Conservation (phyloP, 116 monocot genomes). For the Trichopus zeylanicus region DNA sequence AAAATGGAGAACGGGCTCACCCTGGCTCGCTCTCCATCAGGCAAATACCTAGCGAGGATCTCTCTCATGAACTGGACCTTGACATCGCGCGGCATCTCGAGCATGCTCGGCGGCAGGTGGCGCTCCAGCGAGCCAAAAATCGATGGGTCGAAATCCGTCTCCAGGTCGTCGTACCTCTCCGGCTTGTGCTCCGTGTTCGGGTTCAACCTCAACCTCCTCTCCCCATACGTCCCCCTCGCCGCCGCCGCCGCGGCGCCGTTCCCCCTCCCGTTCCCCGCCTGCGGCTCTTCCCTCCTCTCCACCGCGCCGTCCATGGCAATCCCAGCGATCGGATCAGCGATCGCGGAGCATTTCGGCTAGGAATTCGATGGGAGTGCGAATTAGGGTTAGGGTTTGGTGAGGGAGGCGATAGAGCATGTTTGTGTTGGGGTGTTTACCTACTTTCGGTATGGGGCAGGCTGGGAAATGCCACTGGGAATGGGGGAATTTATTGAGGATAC, state of each 20-base stretch:
- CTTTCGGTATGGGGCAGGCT: too few relatives aligned
- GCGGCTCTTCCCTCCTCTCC: slow-evolving; percentile 30
- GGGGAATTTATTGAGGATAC: too few relatives aligned
- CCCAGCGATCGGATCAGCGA: not conserved
- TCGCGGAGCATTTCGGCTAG: not conserved
- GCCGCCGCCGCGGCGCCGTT: slow-evolving; percentile 18
- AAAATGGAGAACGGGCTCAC: slow-evolving; percentile 19
- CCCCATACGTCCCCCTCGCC: slow-evolving; percentile 35
- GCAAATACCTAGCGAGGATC: slow-evolving; percentile 71
- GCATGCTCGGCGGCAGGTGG: slow-evolving; percentile 89
- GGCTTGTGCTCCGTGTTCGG: slow-evolving; percentile 85
- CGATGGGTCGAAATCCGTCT: slow-evolving; percentile 51
- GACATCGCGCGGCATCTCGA: slow-evolving; percentile 48
- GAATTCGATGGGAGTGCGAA: too few relatives aligned
- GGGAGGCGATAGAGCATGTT: not conserved
- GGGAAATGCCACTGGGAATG: too few relatives aligned
- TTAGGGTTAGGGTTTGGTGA: slow-evolving; percentile 2
- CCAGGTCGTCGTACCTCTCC: slow-evolving; percentile 75
- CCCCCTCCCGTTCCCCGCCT: slow-evolving; percentile 21
- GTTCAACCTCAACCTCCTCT: slow-evolving; percentile 71
- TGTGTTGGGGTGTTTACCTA: too few relatives aligned
- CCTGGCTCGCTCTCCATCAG: slow-evolving; percentile 66
- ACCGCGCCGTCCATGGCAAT: slow-evolving; percentile 21
- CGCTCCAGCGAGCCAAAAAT: slow-evolving; percentile 82
- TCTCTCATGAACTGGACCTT: slow-evolving; percentile 89